Evolutionary conservation across 176 grass and related monocot species (phyloP), one percentile per base, ranked within the genome.

Genomic region (Carex scoparia): DNA sequence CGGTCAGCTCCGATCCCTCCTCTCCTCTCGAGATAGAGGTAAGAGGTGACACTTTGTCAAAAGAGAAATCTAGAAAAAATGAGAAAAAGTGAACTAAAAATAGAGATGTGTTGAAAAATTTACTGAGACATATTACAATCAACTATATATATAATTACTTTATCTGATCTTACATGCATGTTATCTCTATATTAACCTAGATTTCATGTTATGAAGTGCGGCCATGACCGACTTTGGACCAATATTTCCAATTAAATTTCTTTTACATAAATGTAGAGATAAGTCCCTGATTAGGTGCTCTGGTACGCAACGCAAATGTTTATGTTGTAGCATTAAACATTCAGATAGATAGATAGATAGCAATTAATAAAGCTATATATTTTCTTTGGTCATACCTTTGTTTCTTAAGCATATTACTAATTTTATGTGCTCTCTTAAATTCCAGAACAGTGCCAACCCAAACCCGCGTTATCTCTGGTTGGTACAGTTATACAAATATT

Each of bases 401-500:
- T 31, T 76, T 75, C 3, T 31, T 76, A 76, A 54, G 11, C 18
- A 31, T 76, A 76, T 76, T 10, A 76, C 72, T 28, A 76, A 23
- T 42, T 14, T 79, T 60, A 15, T 79, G 76, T 79, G 49, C 53
- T 33, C 51, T 32, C 33, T 38, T 38, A 69, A 69, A 38, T 81
- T 81, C 79, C 79, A 81, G 79, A 33, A 42, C 10, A 23, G 12
- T 82, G 61, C 60, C 61, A 82, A 82, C 80, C 60, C 61, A 82
- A 62, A 65, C 61, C 61, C 80, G 80, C 61, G 80, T 82, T 82
- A 15, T 56, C 53, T 59, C 7, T 82, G 80, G 61, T 82, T 82
- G 80, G 80, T 82, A 82, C 61, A 82, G 79, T 65, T 67, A 82
- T 81, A 61, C 32, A 80, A n/a, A 79, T 12, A 79, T 79, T 15